These are phyloP conservation scores for Euptelea pleiosperma DNA, from an alignment of 164 flowering plant species.

Conservation along the genomic window DNA sequence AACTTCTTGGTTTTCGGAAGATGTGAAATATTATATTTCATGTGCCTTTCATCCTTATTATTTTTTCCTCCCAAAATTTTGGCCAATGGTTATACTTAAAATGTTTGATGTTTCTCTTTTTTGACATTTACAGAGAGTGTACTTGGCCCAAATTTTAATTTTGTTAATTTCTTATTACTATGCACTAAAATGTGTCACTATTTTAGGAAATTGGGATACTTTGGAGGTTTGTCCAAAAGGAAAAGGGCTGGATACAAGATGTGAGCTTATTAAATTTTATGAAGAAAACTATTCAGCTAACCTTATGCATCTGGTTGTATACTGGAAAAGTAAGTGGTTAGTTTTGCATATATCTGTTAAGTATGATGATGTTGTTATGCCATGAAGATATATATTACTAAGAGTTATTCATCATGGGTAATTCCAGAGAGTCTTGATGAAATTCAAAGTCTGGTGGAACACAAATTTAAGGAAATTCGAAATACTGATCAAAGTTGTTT, in stretches of 20 bases:
- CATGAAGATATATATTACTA: neutral
- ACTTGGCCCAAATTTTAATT: too few species aligned
- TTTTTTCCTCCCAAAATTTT: too few species aligned
- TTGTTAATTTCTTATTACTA: neutral
- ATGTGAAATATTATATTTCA: neutral
- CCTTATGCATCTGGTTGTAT: slow-evolving; percentile 79
- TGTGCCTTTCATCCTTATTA: too few species aligned
- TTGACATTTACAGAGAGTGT: neutral
- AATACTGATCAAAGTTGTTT: slow-evolving; percentile 34
- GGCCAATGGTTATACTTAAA: too few species aligned
- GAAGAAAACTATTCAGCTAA: slow-evolving; percentile 74
- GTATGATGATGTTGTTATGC: neutral
- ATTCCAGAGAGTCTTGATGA: slow-evolving; percentile 63
- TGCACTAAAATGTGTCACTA: neutral
- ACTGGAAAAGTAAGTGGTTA: slow-evolving; percentile 51
- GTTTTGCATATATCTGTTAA: neutral
- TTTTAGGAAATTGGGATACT: slow-evolving; percentile 82
- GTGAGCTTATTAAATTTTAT: slow-evolving; percentile 74
- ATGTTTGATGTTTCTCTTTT: neutral
- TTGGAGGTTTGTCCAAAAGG: slow-evolving; percentile 69
- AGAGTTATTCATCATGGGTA: slow-evolving; percentile 6
- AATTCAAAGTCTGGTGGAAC: slow-evolving; percentile 51
- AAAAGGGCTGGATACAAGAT: slow-evolving; percentile 65
- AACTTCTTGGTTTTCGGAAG: too few species aligned
- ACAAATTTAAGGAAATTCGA: slow-evolving; percentile 58